Conservation (phyloP, 2,329 filamentous ascomycete genomes). For the Thermoascus crustaceus region DNA sequence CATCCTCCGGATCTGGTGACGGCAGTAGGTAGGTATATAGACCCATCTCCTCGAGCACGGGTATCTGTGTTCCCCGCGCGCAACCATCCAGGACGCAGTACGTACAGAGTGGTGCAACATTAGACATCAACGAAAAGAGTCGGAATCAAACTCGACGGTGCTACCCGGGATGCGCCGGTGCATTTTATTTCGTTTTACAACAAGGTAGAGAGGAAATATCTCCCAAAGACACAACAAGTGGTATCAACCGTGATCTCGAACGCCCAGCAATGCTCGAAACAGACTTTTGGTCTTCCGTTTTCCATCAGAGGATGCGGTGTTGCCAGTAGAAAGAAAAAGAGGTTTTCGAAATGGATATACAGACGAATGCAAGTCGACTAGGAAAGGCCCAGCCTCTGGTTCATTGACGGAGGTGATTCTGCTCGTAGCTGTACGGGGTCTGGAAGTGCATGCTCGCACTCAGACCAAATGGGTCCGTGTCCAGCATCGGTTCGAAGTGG, state of each 20-base stretch:
- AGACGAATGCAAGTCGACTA: conserved; percentile 5
- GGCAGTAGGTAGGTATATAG: no score
- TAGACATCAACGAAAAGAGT: no score
- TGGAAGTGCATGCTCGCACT: conserved; percentile 95
- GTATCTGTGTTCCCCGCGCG: no score
- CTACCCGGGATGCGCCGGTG: no score
- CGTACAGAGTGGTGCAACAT: no score
- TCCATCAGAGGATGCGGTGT: conserved; percentile 7
- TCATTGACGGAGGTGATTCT: conserved; percentile 29
- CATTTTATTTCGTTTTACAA: no score
- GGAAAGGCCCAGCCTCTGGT: not conserved
- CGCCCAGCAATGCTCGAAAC: conserved; percentile 27
- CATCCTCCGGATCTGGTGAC: no score
- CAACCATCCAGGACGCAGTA: no score
- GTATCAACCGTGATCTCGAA: conserved; percentile 25
- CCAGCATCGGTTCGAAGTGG: conserved; percentile 75
- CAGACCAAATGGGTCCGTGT: conserved; percentile 88
- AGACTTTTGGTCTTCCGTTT: conserved; percentile 20
- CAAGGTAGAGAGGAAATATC: conserved; percentile 6
- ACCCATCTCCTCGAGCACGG: no score
- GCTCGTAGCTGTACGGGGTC: conserved; percentile 56
- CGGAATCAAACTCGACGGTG: no score
- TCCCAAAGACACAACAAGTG: conserved; percentile 15
- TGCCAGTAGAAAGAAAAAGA: conserved; percentile 8
- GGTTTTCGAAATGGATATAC: not conserved